Evolutionary conservation across 2,329 filamentous ascomycete species (phyloP).

Genomic region (Fonsecaea monophora): DNA sequence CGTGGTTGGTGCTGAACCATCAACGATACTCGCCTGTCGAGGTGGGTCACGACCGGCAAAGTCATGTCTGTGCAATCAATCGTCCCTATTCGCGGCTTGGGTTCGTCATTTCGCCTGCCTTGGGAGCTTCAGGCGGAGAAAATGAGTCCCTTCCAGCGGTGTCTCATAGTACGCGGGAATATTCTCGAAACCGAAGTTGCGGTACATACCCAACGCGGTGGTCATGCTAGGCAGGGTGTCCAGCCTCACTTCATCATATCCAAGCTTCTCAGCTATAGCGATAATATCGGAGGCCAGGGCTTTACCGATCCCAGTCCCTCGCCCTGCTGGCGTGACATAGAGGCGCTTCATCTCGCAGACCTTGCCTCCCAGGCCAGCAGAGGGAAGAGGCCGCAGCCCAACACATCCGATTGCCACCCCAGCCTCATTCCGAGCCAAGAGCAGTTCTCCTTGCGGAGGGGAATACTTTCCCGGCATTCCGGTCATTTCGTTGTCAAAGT

Average conservation of each 20-base stretch:
- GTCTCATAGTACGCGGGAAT: slow-evolving; percentile 63
- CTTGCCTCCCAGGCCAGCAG: background rate
- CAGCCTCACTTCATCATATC: slow-evolving; percentile 61
- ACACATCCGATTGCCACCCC: slow-evolving; percentile 36
- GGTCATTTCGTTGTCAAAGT: slow-evolving; percentile 60
- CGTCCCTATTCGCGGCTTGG: background rate
- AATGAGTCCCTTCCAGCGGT: slow-evolving; percentile 60
- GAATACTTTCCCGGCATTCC: slow-evolving; percentile 63
- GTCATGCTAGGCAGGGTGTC: slow-evolving; percentile 64
- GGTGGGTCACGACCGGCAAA: background rate
- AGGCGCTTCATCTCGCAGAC: slow-evolving; percentile 65
- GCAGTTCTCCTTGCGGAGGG: slow-evolving; percentile 54
- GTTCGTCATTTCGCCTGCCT: slow-evolving; percentile 4
- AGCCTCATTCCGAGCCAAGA: slow-evolving; percentile 52
- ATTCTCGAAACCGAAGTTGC: slow-evolving; percentile 58
- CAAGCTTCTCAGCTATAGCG: slow-evolving; percentile 53
- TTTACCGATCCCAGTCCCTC: slow-evolving; percentile 59
- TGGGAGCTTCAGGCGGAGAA: slow-evolving; percentile 51
- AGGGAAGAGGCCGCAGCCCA: slow-evolving; percentile 33
- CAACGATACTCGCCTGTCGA: background rate
- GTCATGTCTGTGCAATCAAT: background rate
- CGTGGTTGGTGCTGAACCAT: background rate
- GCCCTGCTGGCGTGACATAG: slow-evolving; percentile 57
- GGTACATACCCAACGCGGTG: slow-evolving; percentile 59
- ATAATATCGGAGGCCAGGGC: slow-evolving; percentile 56